Base-by-base conservation (phyloP, 352 stramenopile species). In the Phytophthora quininea region DNA sequence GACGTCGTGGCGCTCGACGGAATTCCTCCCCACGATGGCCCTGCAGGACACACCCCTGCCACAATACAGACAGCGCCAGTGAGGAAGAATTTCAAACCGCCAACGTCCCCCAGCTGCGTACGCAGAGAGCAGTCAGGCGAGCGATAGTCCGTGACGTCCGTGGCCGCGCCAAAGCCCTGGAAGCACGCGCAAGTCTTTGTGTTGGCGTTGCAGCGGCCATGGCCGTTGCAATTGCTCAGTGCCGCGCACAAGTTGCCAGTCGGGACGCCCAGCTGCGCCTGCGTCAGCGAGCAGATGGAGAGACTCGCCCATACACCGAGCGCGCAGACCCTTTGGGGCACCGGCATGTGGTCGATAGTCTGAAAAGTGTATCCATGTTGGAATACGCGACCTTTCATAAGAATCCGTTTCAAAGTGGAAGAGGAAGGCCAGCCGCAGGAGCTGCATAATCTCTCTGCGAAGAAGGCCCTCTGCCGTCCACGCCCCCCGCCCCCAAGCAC, bases 151-250 rank as follows among this genome's bases (percentile, higher is more conserved):
- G 87, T 69, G 54, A 97, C 62, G 64, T 98, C 93, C 33, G 84
- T 84, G 53, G 80, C 62, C 14, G 89, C 82, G 31, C 94, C 94
- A 50, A 79, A 98, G 19, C 92, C 93, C 54, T 97, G 86, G 53
- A 82, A 93, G 79, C 94, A 98, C 19, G 75, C 69, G 73, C 94
- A 98, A 10, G 74, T 93, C 58, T 96, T 94, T 60, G 75, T 94
- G 51, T 76, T 65, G 24, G 88, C 84, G 62, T 94, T 78, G 74
- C 93, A 98, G 37, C 77, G 79, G 27, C 93, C 93, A 48, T 98
- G 89, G 32, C 87, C 91, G 53, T 95, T 97, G 79, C 93, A 98
- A 63, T 93, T 90, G 63, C 71, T 87, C 47, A 96, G 70, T 45
- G 79, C 71, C 8, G 82, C 71, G 71, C 91, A 98, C n/a, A 93